Percentiles rank a stretch among this genome's conserved stretches.
Conservation (phyloP, 768 basidiomycete genomes). For the Collybia nuda region DNA sequence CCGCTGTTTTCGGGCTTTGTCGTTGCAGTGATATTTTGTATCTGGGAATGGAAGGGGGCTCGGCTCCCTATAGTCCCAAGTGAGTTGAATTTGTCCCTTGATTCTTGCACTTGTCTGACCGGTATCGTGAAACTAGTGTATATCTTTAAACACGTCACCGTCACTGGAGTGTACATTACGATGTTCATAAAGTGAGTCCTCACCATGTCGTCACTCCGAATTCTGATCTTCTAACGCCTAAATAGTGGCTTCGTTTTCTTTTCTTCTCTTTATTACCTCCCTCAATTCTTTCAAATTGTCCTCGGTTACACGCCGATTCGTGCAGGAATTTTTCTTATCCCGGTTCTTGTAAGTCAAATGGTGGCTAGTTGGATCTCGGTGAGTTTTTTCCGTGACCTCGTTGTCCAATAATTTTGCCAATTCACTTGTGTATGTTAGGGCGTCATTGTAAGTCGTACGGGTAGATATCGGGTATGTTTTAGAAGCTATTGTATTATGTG, state of each 20-base stretch:
- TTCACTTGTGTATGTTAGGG: constrained; percentile 36
- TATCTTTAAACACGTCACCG: constrained; percentile 68
- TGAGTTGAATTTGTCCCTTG: constrained; percentile 30
- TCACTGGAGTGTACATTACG: constrained; percentile 64
- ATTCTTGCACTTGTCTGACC: not conserved
- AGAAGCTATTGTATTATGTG: not conserved
- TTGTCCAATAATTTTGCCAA: not conserved
- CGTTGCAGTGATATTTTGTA: constrained; percentile 55
- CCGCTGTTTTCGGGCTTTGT: constrained; percentile 56
- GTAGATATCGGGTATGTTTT: constrained; percentile 51
- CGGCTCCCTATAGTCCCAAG: constrained; percentile 72
- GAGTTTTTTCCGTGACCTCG: constrained; percentile 15
- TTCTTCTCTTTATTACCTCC: constrained; percentile 69
- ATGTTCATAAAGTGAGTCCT: constrained; percentile 63
- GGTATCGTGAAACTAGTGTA: constrained; percentile 45
- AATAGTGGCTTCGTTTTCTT: constrained; percentile 59
- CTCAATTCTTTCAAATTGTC: constrained; percentile 75
- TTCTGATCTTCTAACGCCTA: not conserved
- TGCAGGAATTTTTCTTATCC: constrained; percentile 60
- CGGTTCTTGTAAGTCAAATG: constrained; percentile 66
- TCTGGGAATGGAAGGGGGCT: constrained; percentile 75
- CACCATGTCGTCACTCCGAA: not conserved
- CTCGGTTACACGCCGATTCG: constrained; percentile 65
- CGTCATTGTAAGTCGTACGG: constrained; percentile 60
- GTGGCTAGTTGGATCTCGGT: constrained; percentile 54